Conservation (phyloP, 2,329 filamentous ascomycete species). For the Fusarium pilosicola region DNA sequence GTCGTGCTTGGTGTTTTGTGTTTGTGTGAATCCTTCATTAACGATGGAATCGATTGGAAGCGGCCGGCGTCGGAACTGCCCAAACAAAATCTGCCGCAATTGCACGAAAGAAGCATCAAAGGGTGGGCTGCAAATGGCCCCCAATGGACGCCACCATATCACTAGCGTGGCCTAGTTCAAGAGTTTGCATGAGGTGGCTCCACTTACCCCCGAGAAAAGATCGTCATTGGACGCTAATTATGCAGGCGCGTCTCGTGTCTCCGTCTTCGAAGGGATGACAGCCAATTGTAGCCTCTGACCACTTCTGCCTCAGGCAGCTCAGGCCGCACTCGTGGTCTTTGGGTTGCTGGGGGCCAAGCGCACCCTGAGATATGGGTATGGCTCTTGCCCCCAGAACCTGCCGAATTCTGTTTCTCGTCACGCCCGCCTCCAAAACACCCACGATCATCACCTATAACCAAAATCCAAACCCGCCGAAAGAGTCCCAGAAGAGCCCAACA, state of each 20-base stretch:
- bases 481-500: conserved; percentile 24
- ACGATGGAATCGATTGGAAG: conserved; percentile 26
- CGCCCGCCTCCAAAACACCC: conserved; percentile 35
- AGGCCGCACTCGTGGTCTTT: conserved; percentile 33
- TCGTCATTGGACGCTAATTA: conserved; percentile 33
- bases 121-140: conserved; percentile 3
- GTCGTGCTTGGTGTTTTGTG: neutral
- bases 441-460: conserved; percentile 32
- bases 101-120: conserved; percentile 8
- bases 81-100: conserved; percentile 31
- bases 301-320: conserved; percentile 42
- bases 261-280: neutral
- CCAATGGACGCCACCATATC: conserved; percentile 16
- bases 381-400: conserved; percentile 38
- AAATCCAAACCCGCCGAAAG: conserved; percentile 13
- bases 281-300: conserved; percentile 30
- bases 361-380: conserved; percentile 43
- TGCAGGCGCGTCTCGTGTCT: conserved; percentile 40
- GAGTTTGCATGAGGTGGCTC: conserved; percentile 24
- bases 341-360: conserved; percentile 36
- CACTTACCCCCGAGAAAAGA: neutral
- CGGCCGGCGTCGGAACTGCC: conserved; percentile 16
- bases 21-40: conserved; percentile 1
- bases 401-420: conserved; percentile 41
- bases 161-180: conserved; percentile 13